Conservation (phyloP, 2,329 filamentous ascomycete species). For the Trichoderma sp. region DNA sequence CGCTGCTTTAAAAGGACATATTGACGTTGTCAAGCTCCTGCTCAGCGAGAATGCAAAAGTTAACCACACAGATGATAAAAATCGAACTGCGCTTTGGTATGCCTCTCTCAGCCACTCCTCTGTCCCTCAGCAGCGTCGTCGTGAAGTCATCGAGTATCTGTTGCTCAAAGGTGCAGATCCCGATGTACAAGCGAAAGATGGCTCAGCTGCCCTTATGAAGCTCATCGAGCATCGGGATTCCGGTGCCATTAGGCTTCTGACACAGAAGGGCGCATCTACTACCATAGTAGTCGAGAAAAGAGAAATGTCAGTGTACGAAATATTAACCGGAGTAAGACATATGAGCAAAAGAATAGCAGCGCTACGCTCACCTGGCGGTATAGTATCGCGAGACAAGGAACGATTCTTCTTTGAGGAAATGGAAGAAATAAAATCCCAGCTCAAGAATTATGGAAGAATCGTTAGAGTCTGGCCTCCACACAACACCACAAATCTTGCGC, state of each 20-base stretch:
- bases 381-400: neutral
- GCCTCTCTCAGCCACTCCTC: neutral
- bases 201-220: slow-evolving; percentile 1
- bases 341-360: neutral
- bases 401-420: neutral
- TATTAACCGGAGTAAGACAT: neutral
- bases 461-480: too few species aligned
- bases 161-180: neutral
- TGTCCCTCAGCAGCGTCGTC: neutral
- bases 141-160: neutral
- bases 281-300: neutral
- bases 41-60: neutral
- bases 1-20: neutral
- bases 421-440: neutral
- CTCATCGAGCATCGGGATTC: slow-evolving; percentile 3
- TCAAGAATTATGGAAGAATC: neutral
- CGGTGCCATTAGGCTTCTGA: neutral
- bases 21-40: slow-evolving; percentile 5
- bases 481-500: neutral
- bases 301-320: too few species aligned
- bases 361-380: neutral
- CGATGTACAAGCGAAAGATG: neutral
- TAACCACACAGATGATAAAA: neutral
- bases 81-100: slow-evolving; percentile 7
- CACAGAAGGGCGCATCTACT: neutral